phyloP scores from a whole-genome alignment of 371 early-diverging fungal species.

The Mucor mucedo region DNA sequence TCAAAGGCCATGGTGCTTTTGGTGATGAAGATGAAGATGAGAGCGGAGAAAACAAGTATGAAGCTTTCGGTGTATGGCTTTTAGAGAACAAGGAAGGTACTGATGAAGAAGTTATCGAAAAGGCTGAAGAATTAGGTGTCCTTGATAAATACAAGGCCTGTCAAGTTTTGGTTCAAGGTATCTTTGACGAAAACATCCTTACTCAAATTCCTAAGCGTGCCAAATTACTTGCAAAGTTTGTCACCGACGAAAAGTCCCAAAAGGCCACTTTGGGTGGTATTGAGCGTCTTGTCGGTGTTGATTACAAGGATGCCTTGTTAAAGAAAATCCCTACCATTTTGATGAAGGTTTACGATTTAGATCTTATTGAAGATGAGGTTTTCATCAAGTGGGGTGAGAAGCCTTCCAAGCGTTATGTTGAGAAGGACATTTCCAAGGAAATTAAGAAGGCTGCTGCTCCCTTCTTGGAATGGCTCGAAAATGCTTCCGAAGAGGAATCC shows the following conservation, averaged over 20 bases:
- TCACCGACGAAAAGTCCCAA: conserved; percentile 83
- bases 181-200: conserved; percentile 71
- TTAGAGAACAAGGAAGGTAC: conserved; percentile 51
- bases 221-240: conserved; percentile 70
- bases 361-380: conserved; percentile 91
- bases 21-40: conserved; percentile 70
- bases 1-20: conserved; percentile 55
- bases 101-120: conserved; percentile 76
- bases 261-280: conserved; percentile 91
- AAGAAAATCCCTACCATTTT: conserved; percentile 80
- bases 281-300: conserved; percentile 83
- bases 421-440: conserved; percentile 73
- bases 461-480: conserved; percentile 90
- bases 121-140: conserved; percentile 81
- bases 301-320: conserved; percentile 67
- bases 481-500: conserved; percentile 59
- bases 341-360: conserved; percentile 89
- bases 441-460: conserved; percentile 85
- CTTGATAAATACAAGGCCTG: conserved; percentile 77
- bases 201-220: conserved; percentile 68
- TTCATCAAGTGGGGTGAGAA: conserved; percentile 91
- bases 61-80: conserved; percentile 71
- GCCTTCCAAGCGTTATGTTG: conserved; percentile 89
- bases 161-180: conserved; percentile 75
- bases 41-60: conserved; percentile 72